Base-by-base conservation (phyloP, 306 rosid genomes). In the Rosa multiflora region DNA sequence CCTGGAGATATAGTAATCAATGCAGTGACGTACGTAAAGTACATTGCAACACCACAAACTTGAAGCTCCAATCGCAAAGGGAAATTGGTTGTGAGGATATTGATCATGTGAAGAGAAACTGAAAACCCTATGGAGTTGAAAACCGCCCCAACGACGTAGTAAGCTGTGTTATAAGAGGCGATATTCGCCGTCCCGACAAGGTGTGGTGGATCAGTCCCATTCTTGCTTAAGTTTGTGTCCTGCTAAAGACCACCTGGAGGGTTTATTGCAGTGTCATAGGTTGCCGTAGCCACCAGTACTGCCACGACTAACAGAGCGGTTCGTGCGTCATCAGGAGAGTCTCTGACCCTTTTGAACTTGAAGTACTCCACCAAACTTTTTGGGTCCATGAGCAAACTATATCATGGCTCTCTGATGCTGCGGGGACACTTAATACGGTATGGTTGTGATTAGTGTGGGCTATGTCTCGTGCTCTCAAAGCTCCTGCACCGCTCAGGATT, bases 261-360 rank as follows among this genome's bases (percentile, higher is more conserved):
- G 75, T 14, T 82, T n/a, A 78, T 5, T 67, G 79, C 84, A 1
- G n/a, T 72, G 13, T 72, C 79, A 63, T 55, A 84, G 1, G 82
- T 77, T 58, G 80, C 76, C 0, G 82, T 77, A 12, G 84, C 73
- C 35, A 84, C 84, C 4, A 84, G 35, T 13, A 72, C 84, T 0
- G 70, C 76, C 6, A 80, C 63, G 4, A 84, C 82, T 40, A 84
- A 47, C 17, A 84, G 68, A 1, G 70, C 48, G 1, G 14, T 59
- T 0, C 78, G 10, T 3, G 77, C 82, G 20, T 84, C 49, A 10
- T 63, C 43, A 7, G 82, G 77, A 3, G 82, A 80, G 2, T 84
- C 84, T 73, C 80, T 67, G 1, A 77, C 87, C 79, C 13, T 80
- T 23, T 59, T 80, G 73, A 84, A 80, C 84, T 76, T 68, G 77